Base-by-base conservation (phyloP, 441 rosid genomes). In the Erysimum cheiri region DNA sequence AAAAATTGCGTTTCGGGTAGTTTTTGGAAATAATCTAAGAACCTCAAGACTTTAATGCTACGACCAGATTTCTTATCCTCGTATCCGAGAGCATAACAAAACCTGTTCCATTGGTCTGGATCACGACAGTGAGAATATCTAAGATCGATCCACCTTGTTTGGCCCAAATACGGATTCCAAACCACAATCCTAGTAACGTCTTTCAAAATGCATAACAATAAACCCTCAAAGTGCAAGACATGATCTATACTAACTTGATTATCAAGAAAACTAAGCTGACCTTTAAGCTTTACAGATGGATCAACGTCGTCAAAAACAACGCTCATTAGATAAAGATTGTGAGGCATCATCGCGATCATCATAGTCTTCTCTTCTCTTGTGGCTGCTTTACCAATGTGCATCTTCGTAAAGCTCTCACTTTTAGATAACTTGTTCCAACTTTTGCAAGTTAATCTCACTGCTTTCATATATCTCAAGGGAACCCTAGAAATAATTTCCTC, bases 171-270 rank as follows among this genome's bases (percentile, higher is more conserved):
- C 2, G 49, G 49, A 44, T 44, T 44, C 49, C 10, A 44, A 44
- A 44, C 49, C 10, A 44, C 24, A 15, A 15, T 8, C 49, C 22
- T 44, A 44, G 10, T 15, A 14, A 0, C 2, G 11, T 15, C 49
- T 7, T 44, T 3, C 10, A 44, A 44, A 10, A 7, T 44, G 59
- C 69, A 64, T n/a, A 50, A 14, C 36, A 64, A 24, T 14, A 64
- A 26, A 64, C 69, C 69, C 0, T 64, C 59, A 1, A 6, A 64
- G 6, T 64, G 69, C 8, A 24, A 9, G 3, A 64, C 48, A 26
- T 10, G 6, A 65, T 10, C n/a, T 50, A 64, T 64, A 33, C 15
- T 64, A 1, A 37, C 47, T 64, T 64, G 11, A 1, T 44, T 44
- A 1, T 15, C 2, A 44, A 8, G 49, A 1, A 15, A 44, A 44